These are phyloP conservation scores for Claviceps purpurea DNA, from an alignment of 2,329 filamentous ascomycete species.

Conservation along the genomic window DNA sequence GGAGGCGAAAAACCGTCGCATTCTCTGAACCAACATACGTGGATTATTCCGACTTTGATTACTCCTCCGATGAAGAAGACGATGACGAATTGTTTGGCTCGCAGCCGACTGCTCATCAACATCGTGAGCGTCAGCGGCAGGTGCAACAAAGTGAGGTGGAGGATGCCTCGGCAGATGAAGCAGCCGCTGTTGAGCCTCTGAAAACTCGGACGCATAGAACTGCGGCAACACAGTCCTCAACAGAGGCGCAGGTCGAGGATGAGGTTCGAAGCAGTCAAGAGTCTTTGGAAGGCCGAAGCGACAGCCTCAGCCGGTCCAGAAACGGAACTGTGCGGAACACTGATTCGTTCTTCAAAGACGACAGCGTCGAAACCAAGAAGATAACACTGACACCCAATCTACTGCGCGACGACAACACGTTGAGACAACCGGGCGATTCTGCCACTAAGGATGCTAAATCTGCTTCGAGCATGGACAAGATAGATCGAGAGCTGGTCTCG, in stretches of 20 bases:
- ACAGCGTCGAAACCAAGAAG: conserved; percentile 89
- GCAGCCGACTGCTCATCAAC: conserved; percentile 18
- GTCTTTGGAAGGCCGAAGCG: conserved; percentile 41
- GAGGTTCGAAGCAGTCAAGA: conserved; percentile 49
- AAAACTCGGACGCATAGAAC: conserved; percentile 30
- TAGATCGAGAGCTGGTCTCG: conserved; percentile 37
- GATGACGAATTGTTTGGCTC: conserved; percentile 31
- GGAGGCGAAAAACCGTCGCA: conserved; percentile 74
- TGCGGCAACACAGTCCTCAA: conserved; percentile 19
- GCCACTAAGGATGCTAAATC: conserved; percentile 36
- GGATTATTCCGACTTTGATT: conserved; percentile 77
- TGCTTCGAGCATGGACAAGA: conserved; percentile 61
- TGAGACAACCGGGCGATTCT: conserved; percentile 38
- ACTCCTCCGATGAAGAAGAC: conserved; percentile 61
- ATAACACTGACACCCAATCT: conserved; percentile 92
- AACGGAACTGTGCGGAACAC: conserved; percentile 84
- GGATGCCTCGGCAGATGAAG: conserved; percentile 31
- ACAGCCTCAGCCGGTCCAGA: conserved; percentile 49
- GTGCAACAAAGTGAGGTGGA: conserved; percentile 13
- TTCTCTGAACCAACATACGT: conserved; percentile 79
- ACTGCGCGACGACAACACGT: conserved; percentile 61
- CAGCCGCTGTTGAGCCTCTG: conserved; percentile 41
- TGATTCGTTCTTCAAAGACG: conserved; percentile 96
- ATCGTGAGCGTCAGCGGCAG: conserved; percentile 17
- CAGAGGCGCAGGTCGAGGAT: conserved; percentile 19